A percentile compares a stretch with the other conserved stretches of the same genome.
These are phyloP conservation scores for Pichia heedii DNA, from an alignment of 805 yeast genomes.

Conservation along the genomic window DNA sequence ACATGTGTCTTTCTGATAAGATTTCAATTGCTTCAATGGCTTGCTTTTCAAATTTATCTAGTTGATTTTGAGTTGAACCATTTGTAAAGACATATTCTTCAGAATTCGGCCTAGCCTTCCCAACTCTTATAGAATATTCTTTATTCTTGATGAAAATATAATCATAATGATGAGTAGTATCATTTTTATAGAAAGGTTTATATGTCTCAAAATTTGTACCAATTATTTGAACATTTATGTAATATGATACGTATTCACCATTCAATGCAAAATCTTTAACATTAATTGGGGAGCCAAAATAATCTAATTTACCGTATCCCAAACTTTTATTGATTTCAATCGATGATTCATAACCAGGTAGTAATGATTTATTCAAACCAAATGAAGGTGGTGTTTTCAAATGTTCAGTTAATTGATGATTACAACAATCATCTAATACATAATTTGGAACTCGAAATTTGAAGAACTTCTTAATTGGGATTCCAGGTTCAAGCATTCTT, in stretches of 20 bases:
- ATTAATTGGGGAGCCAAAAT: conserved; percentile 42
- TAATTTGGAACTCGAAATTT: conserved; percentile 46
- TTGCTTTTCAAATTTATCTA: conserved; percentile 6
- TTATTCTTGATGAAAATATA: conserved; percentile 15
- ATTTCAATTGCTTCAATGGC: conserved; percentile 8
- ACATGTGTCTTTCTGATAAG: conserved; percentile 6
- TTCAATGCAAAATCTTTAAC: conserved; percentile 36
- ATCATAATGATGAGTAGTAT: conserved; percentile 17
- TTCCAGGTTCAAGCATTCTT: conserved; percentile 34
- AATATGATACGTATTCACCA: conserved; percentile 36
- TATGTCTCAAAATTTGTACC: conserved; percentile 31
- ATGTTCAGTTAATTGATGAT: conserved; percentile 23
- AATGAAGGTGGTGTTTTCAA: conserved; percentile 31
- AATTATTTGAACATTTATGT: conserved; percentile 43
- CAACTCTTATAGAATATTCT: conserved; percentile 15
- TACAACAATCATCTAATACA: conserved; percentile 24
- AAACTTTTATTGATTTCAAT: conserved; percentile 28
- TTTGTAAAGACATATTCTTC: neutral
- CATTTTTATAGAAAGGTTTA: conserved; percentile 13
- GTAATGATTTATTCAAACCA: conserved; percentile 20
- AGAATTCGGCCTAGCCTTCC: neutral
- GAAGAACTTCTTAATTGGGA: conserved; percentile 44
- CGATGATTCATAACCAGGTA: conserved; percentile 5
- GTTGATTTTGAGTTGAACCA: conserved; percentile 9
- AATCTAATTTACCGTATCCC: conserved; percentile 43